phyloP scores from a whole-genome alignment of 108 stramenopile species.

The Cafeteria roenbergensis region DNA sequence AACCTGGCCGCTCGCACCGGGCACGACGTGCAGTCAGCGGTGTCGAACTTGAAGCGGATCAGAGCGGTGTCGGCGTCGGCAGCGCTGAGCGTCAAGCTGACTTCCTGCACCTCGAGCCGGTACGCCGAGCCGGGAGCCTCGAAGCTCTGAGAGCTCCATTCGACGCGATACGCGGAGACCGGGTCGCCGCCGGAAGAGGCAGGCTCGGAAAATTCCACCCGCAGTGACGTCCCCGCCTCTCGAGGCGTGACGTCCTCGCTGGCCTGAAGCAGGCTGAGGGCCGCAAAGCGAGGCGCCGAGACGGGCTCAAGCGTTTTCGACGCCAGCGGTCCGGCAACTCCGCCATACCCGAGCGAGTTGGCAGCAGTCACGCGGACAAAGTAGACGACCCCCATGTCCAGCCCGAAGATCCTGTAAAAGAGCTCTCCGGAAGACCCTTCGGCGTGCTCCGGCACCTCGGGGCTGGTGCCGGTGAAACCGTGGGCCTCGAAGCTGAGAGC shows the following conservation, averaged over 20 bases:
- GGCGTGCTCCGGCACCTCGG: no score
- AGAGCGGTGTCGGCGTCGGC: no score
- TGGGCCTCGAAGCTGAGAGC: no score
- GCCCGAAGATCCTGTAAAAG: background rate
- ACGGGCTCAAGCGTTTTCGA: background rate
- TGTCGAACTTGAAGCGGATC: no score
- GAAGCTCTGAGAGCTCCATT: background rate
- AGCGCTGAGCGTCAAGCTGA: no score
- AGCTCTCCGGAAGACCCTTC: no score
- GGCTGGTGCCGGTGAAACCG: no score
- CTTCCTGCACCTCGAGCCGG: no score
- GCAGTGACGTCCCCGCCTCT: background rate
- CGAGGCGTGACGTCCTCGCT: background rate
- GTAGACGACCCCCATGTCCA: background rate
- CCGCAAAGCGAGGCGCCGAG: background rate
- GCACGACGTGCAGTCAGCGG: no score
- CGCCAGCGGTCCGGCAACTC: background rate
- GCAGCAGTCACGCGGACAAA: background rate
- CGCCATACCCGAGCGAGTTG: background rate
- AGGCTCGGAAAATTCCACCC: background rate
- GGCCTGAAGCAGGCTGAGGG: background rate
- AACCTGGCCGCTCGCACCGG: no score
- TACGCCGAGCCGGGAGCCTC: background rate
- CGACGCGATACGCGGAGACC: background rate
- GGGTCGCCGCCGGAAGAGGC: background rate